Conservation (phyloP, 495 filamentous ascomycete genomes). For the Penicillium odoratum region DNA sequence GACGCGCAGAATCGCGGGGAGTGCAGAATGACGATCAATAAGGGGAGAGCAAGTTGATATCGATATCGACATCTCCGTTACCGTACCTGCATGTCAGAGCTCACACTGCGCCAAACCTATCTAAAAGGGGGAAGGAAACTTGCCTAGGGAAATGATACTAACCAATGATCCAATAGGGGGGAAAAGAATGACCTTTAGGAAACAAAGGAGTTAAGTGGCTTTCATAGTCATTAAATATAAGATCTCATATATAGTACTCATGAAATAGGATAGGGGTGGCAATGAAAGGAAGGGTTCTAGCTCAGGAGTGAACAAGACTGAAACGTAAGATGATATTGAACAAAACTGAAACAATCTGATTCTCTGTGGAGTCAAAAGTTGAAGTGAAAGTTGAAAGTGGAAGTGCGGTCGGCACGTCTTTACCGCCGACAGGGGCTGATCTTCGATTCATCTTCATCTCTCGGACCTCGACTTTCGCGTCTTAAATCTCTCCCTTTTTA, state of each 20-base stretch:
- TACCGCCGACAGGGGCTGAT: slow-evolving; percentile 31
- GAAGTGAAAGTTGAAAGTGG: slow-evolving; percentile 2
- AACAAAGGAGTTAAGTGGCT: not conserved
- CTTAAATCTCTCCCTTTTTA: not conserved
- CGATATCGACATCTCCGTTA: slow-evolving; percentile 14
- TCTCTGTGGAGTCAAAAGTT: not conserved
- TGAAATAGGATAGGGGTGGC: not conserved
- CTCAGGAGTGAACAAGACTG: not conserved
- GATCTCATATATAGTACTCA: not conserved
- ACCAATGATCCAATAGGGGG: not conserved
- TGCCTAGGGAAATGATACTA: not conserved
- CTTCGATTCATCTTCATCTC: slow-evolving; percentile 13
- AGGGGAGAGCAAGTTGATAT: slow-evolving; percentile 9
- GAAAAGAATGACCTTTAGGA: not conserved
- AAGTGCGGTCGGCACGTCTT: slow-evolving; percentile 26
- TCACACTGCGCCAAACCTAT: not conserved
- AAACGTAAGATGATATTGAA: not conserved
- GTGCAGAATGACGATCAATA: slow-evolving; percentile 26
- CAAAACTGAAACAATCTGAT: not conserved
- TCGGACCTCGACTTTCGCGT: not conserved
- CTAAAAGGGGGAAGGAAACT: not conserved
- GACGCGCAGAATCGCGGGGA: slow-evolving; percentile 29
- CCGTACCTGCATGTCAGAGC: slow-evolving; percentile 29
- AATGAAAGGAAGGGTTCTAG: not conserved
- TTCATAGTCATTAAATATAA: not conserved